These are phyloP conservation scores for Debaryomycetaceae sp. DNA, from an alignment of 1,139 yeast species.

Conservation along the genomic window DNA sequence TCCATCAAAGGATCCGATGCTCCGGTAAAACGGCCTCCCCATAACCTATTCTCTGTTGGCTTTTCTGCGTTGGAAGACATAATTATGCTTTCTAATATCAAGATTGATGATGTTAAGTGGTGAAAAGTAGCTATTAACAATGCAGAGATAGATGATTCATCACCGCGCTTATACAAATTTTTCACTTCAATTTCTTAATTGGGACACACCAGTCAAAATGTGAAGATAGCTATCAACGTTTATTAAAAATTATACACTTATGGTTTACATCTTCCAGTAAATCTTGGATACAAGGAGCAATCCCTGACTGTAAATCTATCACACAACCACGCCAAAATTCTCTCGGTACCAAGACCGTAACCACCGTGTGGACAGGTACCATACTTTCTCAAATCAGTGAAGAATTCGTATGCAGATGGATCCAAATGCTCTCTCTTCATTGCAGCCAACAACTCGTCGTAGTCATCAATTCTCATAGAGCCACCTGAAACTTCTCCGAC, in stretches of 20 bases:
- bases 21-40: constrained; percentile 99
- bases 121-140: not conserved
- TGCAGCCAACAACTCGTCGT: constrained; percentile 82
- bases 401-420: constrained; percentile 87
- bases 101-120: not conserved
- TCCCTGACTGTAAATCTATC: constrained; percentile 97
- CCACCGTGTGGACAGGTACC: constrained; percentile 99
- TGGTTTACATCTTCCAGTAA: constrained; percentile 97
- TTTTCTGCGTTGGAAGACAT: constrained; percentile 20
- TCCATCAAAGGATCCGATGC: constrained; percentile 98
- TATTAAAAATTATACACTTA: constrained; percentile 20
- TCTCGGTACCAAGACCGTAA: constrained; percentile 96
- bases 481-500: constrained; percentile 99
- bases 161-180: constrained; percentile 32
- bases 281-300: constrained; percentile 96
- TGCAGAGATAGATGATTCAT: constrained; percentile 16
- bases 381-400: constrained; percentile 89
- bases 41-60: constrained; percentile 63
- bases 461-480: constrained; percentile 89
- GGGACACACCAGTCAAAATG: not conserved
- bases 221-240: too few species aligned
- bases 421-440: constrained; percentile 89
- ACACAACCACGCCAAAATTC: constrained; percentile 97
- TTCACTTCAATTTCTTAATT: not conserved
- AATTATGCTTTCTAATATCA: not conserved